Evolutionary conservation across 2,329 filamentous ascomycete species (phyloP), one percentile per base, ranked within the genome.

Genomic region (Mycocentrospora acerina): DNA sequence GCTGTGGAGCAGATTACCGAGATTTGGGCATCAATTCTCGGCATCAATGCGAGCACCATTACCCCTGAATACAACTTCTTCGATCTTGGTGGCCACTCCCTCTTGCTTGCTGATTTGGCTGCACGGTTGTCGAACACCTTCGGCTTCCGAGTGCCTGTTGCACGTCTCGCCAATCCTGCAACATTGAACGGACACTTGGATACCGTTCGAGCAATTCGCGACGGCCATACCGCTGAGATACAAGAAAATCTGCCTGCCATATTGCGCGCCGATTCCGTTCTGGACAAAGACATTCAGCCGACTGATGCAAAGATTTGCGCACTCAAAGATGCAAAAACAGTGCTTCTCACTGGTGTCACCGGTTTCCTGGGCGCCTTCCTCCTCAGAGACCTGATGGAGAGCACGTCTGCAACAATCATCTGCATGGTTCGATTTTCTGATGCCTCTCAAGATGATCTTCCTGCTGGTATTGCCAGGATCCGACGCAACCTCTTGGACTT

Each of bases 281-380:
- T 90, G 4, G 80, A 86, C 5, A 78, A 82, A 1, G 84, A 88
- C n/a, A 86, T 90, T 35, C 72, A 79, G 48, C 77, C 81, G 3
- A 53, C 67, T 1, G 70, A 74, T 1, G 69, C 75, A 2, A 75
- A 74, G 12, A 75, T 83, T 53, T 74, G 74, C 25, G 75, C 80
- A 0, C 68, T 88, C 15, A 80, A 77, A 42, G 76, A 86, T 31
- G 85, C 85, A 0, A 73, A 83, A 13, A 86, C 83, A 0, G 76
- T 90, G 2, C 72, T 90, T 7, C 62, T 90, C 34, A 90, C 86
- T 0, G 86, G 86, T 60, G 82, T 82, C 0, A 90, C 86, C 12
- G 86, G 86, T 11, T 90, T 88, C 56, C 64, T 90, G 27, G 86
- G 86, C 24, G 85, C 85, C 3, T 90, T 89, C 66, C 68, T 90